Evolutionary conservation across 768 basidiomycete species (phyloP), one percentile per base, ranked within the genome.

Genomic region (Tricholomella constricta): DNA sequence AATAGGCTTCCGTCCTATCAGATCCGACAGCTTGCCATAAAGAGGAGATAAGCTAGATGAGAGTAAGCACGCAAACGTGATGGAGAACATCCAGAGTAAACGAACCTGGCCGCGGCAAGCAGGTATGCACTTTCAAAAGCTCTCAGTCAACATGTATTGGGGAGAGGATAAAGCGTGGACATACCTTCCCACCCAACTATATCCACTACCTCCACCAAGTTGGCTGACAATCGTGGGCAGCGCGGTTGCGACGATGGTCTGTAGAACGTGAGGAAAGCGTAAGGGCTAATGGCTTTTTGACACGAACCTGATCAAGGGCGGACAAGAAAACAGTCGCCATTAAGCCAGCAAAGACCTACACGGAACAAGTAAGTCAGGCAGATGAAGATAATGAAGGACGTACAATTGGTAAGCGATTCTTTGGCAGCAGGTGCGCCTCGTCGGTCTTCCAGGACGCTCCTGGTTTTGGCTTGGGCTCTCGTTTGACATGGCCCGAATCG

Each of bases 1-100:
- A 20, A 91, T 73, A 1, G 84, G 83, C 63, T 93, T 94, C 23
- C 89, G 60, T 19, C 74, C 73, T 36, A 69, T 68, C 29, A 77
- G 67, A 65, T 89, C 85, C 1, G 88, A 89, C 0, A 91, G 65
- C 61, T 92, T 92, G 5, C 91, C 91, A 55, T 91, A 92, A 2
- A 90, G 58, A 0, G 91, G 90, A 0, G 84, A 77, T 10, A 89
- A 71, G 3, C 86, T 60, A 15, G 23, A n/a, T 25, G 25, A 38
- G 48, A 57, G 26, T 48, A 29, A 41, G 12, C 49, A 22, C 45
- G 11, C 27, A 26, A 1, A 19, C 36, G n/a, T 36, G 15, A 23
- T 17, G 40, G 3, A 45, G n/a, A 10, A 22, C 31, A 14, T 38
- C 14, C 9, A 45, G 8, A 45, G n/a, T 32, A 29, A 27, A 51